Base-by-base conservation (phyloP, 345 rosid genomes). In the Citrus sp. region DNA sequence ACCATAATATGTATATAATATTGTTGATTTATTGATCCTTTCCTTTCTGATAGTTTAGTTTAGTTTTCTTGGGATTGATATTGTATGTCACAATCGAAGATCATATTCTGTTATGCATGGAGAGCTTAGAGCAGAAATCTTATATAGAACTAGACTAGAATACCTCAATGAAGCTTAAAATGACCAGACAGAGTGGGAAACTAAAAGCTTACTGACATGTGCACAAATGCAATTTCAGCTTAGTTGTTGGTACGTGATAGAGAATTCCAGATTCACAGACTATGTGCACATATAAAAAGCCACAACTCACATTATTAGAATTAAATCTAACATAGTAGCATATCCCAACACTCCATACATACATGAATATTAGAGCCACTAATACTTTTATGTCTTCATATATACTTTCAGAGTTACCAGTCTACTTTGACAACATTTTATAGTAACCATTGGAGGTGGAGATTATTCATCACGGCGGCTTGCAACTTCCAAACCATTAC, bases 401-500 rank as follows among this genome's bases (percentile, higher is more conserved):
- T 13, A 28, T 22, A 62, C 19, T 61, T 49, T 51, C 71, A 42
- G 51, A 46, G 51, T 46, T 12, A 46, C 4, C 61, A 63, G 30
- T 42, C 13, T 27, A 63, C 25, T 38, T 63, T 19, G 30, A 64
- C 46, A 4, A 75, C 69, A 64, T 64, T 14, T 14, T 61, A 27
- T 70, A 1, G 10, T 27, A 69, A 18, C 32, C 40, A 6, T 2
- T 25, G 51, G 28, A 9, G 35, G 30, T 12, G 28, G 14, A 18
- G 60, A 62, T 18, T 19, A 81, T 56, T 76, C 69, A 56, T 24
- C 54, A 7, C 56, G 35, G 72, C 37, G 79, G 81, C 95, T 88
- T 2, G 97, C 94, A 32, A 93, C 95, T 84, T 94, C 99, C 88
- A 95, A 82, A 35, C 98, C 99, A 25, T 95, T 94, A 38, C 99